Conservation (phyloP, 164 flowering plant genomes). For the Kalanchoe fedtschenkoi region DNA sequence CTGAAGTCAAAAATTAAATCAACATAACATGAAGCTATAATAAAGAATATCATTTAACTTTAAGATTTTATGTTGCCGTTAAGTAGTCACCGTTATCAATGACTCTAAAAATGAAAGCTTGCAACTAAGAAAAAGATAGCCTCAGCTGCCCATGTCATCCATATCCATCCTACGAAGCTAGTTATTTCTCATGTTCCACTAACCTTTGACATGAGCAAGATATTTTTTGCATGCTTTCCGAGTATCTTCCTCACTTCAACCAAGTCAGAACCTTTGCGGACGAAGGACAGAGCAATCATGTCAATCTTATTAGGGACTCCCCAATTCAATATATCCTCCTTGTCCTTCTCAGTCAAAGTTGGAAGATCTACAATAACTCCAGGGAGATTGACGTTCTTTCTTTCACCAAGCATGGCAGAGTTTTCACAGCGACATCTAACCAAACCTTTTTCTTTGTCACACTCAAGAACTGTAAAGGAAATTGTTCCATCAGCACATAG, state of each 20-base stretch:
- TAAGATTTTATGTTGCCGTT: background rate
- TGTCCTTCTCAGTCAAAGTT: constrained; percentile 79
- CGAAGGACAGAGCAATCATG: constrained; percentile 43
- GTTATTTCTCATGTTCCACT: background rate
- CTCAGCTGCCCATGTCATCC: background rate
- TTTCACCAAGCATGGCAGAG: constrained; percentile 75
- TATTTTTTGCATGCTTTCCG: constrained; percentile 46
- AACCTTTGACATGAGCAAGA: constrained; percentile 65
- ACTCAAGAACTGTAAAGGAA: constrained; percentile 50
- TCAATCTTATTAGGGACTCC: constrained; percentile 39
- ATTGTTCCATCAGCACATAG: constrained; percentile 80
- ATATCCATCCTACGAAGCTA: background rate
- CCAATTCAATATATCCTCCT: constrained; percentile 50
- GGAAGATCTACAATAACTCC: constrained; percentile 87
- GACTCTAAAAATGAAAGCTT: background rate
- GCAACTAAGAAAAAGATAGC: background rate
- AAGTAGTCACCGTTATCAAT: background rate
- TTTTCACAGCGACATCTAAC: constrained; percentile 81
- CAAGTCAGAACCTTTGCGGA: constrained; percentile 45
- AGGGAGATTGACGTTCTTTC: constrained; percentile 85
- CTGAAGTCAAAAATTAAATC: constrained; percentile 16
- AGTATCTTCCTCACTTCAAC: constrained; percentile 52
- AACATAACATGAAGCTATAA: background rate
- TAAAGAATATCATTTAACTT: too few relatives aligned
- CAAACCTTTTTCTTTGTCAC: constrained; percentile 47